These are phyloP conservation scores for Camellia sinensis DNA, from an alignment of 148 eudicot species.

Conservation along the genomic window DNA sequence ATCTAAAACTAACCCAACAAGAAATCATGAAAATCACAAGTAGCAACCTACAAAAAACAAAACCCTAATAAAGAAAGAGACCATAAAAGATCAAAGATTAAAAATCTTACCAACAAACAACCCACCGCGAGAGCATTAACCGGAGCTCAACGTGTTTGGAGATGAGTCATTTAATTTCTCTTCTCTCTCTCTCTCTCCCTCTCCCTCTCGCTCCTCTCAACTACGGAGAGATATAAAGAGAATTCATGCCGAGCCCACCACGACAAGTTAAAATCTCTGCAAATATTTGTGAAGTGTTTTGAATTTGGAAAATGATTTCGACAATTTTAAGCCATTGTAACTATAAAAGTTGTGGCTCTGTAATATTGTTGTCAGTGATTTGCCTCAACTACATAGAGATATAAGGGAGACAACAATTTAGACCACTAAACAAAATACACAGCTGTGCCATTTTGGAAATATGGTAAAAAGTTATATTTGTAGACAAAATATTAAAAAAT, in stretches of 20 bases:
- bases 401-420: no score
- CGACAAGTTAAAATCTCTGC: slow-evolving; percentile 5
- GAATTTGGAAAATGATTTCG: background rate
- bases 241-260: background rate
- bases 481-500: no score
- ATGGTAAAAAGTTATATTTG: no score
- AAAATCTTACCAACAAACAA: background rate
- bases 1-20: background rate
- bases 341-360: no score
- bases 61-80: background rate
- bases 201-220: background rate
- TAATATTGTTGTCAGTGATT: no score
- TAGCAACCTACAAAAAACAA: background rate
- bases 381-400: no score
- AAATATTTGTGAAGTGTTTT: background rate
- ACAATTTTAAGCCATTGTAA: no score
- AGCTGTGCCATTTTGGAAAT: no score
- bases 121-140: background rate
- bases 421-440: no score
- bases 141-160: slow-evolving; percentile 4
- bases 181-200: background rate
- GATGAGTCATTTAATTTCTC: background rate
- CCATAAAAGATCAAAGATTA: background rate
- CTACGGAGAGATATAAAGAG: background rate
- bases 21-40: background rate